Base-by-base conservation (phyloP, 192 early-diverging fungal species). In the Dissophora ornata region DNA sequence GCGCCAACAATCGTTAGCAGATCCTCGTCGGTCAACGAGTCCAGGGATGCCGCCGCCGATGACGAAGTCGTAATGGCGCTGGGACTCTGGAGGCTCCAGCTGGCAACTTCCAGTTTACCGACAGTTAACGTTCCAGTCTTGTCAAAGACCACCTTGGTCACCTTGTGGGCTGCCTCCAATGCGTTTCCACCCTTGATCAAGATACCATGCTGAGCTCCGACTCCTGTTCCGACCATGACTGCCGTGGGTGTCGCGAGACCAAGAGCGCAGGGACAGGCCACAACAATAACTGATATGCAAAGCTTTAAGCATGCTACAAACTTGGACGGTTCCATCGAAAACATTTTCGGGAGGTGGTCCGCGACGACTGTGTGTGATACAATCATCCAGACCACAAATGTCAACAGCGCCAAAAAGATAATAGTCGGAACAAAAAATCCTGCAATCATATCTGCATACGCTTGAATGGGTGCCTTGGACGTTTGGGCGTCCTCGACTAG, bases 201-300 rank as follows among this genome's bases (percentile, higher is more conserved):
- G 57, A 99, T 94, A 25, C 97, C 97, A 47, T 95, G 82, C 64
- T 95, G 86, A 7, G 97, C 97, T 22, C 96, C 96, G 2, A 99
- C 92, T 19, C 97, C 97, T 0, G 97, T 98, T 25, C 96, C 97
- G 8, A 97, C 97, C 96, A 99, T 98, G 16, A 99, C 94, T 0
- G 96, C 97, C 0, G 97, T 99, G 11, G 97, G 97, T 4, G 95
- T 97, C 40, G 96, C 93, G 24, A 99, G 85, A 19, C 97, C 97
- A 38, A 99, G 81, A 4, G 97, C 95, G 84, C 97, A 99, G 40
- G 97, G 97, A 56, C 97, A 99, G 15, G 97, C 95, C 0, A 99
- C 96, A 8, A 99, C 95, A 50, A 97, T 93, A 5, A 98, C 96
- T 7, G 94, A 92, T 28, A 99, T 97, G 25, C 93, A 93, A 25